These are phyloP conservation scores for Chenopodium formosanum DNA, from an alignment of 148 eudicot species.

Conservation along the genomic window DNA sequence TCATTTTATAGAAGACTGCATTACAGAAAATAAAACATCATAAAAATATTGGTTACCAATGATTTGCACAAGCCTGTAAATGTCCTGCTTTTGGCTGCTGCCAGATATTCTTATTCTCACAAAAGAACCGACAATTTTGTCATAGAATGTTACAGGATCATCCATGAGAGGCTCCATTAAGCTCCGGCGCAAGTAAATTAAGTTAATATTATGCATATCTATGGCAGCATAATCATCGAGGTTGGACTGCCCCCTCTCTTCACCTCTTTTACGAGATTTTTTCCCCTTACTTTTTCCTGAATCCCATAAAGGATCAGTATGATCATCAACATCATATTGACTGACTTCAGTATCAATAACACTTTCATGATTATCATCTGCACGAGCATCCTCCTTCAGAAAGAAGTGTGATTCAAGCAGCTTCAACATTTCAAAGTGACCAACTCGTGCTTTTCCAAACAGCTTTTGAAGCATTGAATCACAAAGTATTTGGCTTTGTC, in stretches of 20 bases:
- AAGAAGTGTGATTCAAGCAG: conserved; percentile 91
- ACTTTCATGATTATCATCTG: conserved; percentile 75
- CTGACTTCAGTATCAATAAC: conserved; percentile 63
- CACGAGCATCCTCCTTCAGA: conserved; percentile 63
- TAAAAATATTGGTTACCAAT: conserved; percentile 47
- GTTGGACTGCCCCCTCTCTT: conserved; percentile 69
- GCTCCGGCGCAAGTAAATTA: conserved; percentile 79
- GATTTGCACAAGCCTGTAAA: conserved; percentile 96
- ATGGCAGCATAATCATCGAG: conserved; percentile 95
- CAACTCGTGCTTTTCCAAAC: conserved; percentile 91
- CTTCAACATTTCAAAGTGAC: conserved; percentile 98
- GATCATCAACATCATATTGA: conserved; percentile 62
- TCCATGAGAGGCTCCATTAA: conserved; percentile 88
- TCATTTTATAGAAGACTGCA: not conserved
- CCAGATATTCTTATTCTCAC: conserved; percentile 95
- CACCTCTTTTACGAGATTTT: conserved; percentile 62
- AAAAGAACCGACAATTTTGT: conserved; percentile 79
- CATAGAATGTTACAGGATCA: conserved; percentile 64
- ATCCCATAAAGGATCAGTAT: conserved; percentile 40
- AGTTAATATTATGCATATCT: conserved; percentile 83
- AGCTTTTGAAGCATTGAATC: conserved; percentile 81
- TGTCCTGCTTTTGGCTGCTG: conserved; percentile 81
- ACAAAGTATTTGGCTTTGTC: conserved; percentile 87
- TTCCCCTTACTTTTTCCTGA: conserved; percentile 62
- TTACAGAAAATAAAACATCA: not conserved